These are phyloP conservation scores for Solanum gracilifrons DNA, from an alignment of 257 asterid species.

Conservation along the genomic window DNA sequence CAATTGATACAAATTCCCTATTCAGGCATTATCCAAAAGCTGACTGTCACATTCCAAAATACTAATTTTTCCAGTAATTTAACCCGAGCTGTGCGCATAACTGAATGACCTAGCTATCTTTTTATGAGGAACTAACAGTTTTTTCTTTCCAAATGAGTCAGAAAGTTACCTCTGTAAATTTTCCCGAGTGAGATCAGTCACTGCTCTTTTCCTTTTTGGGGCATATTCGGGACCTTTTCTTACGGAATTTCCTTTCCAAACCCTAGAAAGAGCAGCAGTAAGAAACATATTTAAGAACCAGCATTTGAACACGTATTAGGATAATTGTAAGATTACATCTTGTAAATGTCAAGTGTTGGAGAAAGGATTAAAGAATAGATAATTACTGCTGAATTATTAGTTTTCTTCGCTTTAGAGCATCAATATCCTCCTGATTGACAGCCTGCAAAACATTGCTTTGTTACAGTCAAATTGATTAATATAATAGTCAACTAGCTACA, in stretches of 20 bases:
- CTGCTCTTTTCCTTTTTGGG: slow-evolving; percentile 80
- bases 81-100: neutral
- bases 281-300: slow-evolving; percentile 2
- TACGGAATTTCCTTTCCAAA: slow-evolving; percentile 82
- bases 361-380: neutral
- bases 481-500: neutral
- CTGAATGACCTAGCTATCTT: neutral
- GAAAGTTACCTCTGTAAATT: slow-evolving; percentile 47
- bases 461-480: neutral
- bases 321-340: neutral
- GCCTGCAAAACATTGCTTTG: slow-evolving; percentile 33
- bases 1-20: neutral
- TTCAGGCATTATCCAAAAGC: neutral
- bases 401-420: slow-evolving; percentile 69
- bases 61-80: neutral
- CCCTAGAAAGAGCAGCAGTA: slow-evolving; percentile 29
- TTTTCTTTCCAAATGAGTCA: neutral
- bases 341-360: neutral
- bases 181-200: slow-evolving; percentile 90
- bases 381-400: slow-evolving; percentile 71
- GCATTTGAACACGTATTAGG: neutral
- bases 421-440: slow-evolving; percentile 52
- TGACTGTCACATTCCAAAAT: neutral
- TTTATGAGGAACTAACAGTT: neutral
- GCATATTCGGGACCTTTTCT: slow-evolving; percentile 86